phyloP scores from a whole-genome alignment of 2,329 filamentous ascomycete species.

The Cercospora zeae-maydis region DNA sequence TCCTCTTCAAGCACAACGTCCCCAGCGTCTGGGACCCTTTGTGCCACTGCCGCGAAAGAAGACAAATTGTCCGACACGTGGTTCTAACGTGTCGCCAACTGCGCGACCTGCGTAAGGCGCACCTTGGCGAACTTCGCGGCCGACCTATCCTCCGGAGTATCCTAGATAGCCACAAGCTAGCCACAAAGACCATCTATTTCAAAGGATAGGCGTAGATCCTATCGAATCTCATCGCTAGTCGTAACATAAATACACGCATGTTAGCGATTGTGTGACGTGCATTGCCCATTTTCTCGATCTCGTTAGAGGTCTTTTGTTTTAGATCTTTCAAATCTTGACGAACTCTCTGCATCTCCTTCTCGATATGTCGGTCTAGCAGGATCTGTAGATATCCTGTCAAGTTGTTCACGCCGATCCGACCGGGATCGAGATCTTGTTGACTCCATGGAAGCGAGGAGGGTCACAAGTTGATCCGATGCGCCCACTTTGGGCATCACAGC shows the following conservation, averaged over 20 bases:
- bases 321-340: not conserved
- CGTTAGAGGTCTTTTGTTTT: not conserved
- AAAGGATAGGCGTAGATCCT: slow-evolving; percentile 11
- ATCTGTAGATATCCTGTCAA: not conserved
- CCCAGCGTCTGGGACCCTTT: slow-evolving; percentile 9
- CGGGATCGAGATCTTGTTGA: not conserved
- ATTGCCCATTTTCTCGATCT: not conserved
- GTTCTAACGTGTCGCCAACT: slow-evolving; percentile 16
- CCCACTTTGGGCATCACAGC: too few relatives aligned
- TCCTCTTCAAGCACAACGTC: slow-evolving; percentile 10
- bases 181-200: slow-evolving; percentile 17
- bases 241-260: not conserved
- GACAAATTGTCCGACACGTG: slow-evolving; percentile 18
- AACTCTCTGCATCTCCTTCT: not conserved
- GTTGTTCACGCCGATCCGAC: not conserved
- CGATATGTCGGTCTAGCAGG: not conserved
- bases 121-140: slow-evolving; percentile 2
- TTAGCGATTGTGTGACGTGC: not conserved
- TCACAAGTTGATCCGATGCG: too few relatives aligned
- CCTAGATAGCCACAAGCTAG: slow-evolving; percentile 19
- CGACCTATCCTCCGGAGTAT: slow-evolving; percentile 13
- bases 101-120: slow-evolving; percentile 12
- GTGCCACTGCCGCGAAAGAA: slow-evolving; percentile 13
- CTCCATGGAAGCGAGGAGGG: not conserved
- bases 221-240: not conserved